Evolutionary conservation across 106 monocot species (phyloP).

Genomic region (Platanthera zijinensis): DNA sequence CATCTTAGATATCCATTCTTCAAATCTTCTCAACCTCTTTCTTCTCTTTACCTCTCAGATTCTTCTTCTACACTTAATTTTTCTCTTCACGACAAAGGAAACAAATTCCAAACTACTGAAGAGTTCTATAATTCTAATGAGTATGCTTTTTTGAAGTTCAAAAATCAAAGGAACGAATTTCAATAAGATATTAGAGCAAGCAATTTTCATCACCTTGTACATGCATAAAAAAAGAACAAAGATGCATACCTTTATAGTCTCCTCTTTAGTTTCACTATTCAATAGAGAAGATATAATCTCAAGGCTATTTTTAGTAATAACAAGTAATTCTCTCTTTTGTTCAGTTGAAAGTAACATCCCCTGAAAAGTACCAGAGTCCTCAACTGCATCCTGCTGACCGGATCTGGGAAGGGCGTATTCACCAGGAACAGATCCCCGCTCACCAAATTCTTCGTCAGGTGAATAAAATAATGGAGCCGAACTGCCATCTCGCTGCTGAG

Average conservation of each 20-base stretch:
- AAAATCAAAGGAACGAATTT: not conserved
- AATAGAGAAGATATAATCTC: conserved; percentile 48
- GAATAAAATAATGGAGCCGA: conserved; percentile 18
- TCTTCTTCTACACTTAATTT: not conserved
- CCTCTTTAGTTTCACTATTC: conserved; percentile 28
- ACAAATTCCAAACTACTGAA: not conserved
- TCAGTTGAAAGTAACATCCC: conserved; percentile 33
- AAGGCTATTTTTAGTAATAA: conserved; percentile 40
- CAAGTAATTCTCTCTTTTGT: conserved; percentile 67
- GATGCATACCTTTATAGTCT: conserved; percentile 28
- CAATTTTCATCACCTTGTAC: not conserved
- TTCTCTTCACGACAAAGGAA: not conserved
- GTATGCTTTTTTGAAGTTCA: not conserved
- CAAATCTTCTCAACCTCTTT: not conserved
- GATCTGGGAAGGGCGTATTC: conserved; percentile 24
- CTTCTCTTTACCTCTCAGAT: not conserved
- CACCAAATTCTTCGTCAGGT: conserved; percentile 12
- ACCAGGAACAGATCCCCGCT: conserved; percentile 22
- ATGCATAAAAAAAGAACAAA: not conserved
- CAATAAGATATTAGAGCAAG: not conserved
- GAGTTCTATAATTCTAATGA: not conserved
- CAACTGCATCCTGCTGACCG: conserved; percentile 11
- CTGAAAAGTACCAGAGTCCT: conserved; percentile 12
- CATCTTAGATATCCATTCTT: not conserved
- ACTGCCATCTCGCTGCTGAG: conserved; percentile 13